Base-by-base conservation (phyloP, 2,329 filamentous ascomycete genomes). In the Fusarium sp. region DNA sequence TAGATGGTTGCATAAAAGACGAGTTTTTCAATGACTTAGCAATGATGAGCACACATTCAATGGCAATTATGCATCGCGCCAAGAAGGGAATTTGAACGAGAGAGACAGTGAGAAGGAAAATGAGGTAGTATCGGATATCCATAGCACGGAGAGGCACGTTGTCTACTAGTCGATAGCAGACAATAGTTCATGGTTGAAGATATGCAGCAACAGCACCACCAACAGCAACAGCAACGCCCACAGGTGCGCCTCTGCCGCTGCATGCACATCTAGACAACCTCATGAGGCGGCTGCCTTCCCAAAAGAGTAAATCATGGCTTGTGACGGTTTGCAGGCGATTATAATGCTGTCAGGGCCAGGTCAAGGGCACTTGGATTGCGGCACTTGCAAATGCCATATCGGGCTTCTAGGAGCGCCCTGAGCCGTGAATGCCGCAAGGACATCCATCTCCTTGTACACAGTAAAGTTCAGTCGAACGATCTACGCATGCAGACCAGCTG, bases 1-100 rank as follows among this genome's bases (percentile, higher is more conserved):
- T 48, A 36, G 45, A 45, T 44, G 59, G 47, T 58, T 62, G 54
- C 56, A 66, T 73, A 71, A 68, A 68, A 56, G 32, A 66, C 22
- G 63, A 36, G 44, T 39, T 48, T 67, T 71, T 62, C 61, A 58
- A 68, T 77, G 69, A 50, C 62, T 68, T 74, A 36, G 38, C 54
- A 54, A 55, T 55, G 34, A 41, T 55, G 34, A 41, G 48, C 42
- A 48, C 41, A 36, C 47, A 50, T 44, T 38, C 18, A 26, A 58
- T 24, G 44, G 38, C 32, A 51, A 42, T 41, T 52, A 65, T 70
- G 75, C 61, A 75, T 47, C 47, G 26, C 26, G 63, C 68, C 52
- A 38, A 73, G 56, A 75, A 63, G 28, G 62, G 62, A 32, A 39
- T 32, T 6, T 18, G 32, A 47, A 52, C 30, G 41, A 42, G 50